Evolutionary conservation across 768 basidiomycete species (phyloP), one percentile per base, ranked within the genome.

Genomic region (Kwoniella dejecticola): DNA sequence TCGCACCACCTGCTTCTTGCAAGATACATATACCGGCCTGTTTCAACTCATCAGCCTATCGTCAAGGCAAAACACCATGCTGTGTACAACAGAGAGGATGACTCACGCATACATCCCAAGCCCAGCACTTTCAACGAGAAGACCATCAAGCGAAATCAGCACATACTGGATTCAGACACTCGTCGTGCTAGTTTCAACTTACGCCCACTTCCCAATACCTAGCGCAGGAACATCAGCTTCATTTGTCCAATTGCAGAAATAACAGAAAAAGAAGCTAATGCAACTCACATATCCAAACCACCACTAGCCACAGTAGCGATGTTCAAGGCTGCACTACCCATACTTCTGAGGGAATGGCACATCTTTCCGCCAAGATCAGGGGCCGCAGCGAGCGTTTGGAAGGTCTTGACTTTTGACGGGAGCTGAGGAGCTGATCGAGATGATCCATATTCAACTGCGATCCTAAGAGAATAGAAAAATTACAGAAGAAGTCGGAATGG

Each of bases 21-120:
- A 90, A 88, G 62, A 98, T 94, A 68, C 95, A 87, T 12, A 90
- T 86, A 0, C 93, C 95, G 2, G 95, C 92, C 82, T 86, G 19
- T 42, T 13, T 52, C 40, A 42, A 26, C 55, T 10, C 17, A n/a
- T 42, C 33, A 36, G 7, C 15, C 33, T 36, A 7, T 7, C 33
- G 15, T 36, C 33, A 7, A 36, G 7, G 7, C 15, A 36, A 7
- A 36, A 36, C 15, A 7, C 33, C 7, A 36, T 36, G 15, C n/a
- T n/a, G n/a, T n/a, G n/a, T n/a, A 36, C 33, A 36, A 15, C 33
- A 7, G 15, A 36, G 15, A 7, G 33, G 7, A 31, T 12, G 6
- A 80, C 83, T 76, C 67, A 84, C 86, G 68, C 88, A 91, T 42
- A 94, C 88, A 77, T 94, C 90, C 92, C 91, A 94, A 21, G 60